Conservation (phyloP, 2,329 filamentous ascomycete species). For the Paracorniculantispora psalliotae region DNA sequence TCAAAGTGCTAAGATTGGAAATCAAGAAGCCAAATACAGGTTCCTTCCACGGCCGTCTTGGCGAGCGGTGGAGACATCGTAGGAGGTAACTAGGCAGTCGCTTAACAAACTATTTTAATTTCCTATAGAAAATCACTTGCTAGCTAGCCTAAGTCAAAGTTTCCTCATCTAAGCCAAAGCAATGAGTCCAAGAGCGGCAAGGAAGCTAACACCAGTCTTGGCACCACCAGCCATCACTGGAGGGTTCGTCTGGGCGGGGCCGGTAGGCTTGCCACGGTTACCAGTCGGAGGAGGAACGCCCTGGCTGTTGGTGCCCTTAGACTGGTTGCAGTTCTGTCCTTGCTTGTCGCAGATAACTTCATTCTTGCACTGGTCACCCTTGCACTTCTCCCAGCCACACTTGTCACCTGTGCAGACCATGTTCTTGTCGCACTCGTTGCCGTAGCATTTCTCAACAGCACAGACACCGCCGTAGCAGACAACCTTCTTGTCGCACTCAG, state of each 20-base stretch:
- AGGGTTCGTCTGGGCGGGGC: not conserved
- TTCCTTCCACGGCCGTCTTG: no score
- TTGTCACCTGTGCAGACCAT: conserved; percentile 15
- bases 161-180: not conserved
- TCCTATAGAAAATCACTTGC: no score
- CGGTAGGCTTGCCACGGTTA: not conserved
- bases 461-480: not conserved
- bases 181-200: not conserved
- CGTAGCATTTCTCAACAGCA: not conserved
- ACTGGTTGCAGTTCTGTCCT: not conserved
- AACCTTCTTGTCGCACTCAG: conserved; percentile 15
- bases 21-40: no score
- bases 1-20: no score
- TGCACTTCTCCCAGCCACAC: conserved; percentile 9
- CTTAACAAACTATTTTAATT: no score
- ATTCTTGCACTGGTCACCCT: conserved; percentile 13
- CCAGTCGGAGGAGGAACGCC: not conserved
- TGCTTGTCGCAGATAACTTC: conserved; percentile 15
- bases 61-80: no score
- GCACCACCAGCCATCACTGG: not conserved
- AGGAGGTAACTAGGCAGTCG: no score
- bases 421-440: conserved; percentile 7
- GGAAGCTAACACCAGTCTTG: not conserved
- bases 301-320: not conserved
- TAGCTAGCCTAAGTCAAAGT: no score